Evolutionary conservation across 148 eudicot species (phyloP).

Genomic region (Fagopyrum esculentum): DNA sequence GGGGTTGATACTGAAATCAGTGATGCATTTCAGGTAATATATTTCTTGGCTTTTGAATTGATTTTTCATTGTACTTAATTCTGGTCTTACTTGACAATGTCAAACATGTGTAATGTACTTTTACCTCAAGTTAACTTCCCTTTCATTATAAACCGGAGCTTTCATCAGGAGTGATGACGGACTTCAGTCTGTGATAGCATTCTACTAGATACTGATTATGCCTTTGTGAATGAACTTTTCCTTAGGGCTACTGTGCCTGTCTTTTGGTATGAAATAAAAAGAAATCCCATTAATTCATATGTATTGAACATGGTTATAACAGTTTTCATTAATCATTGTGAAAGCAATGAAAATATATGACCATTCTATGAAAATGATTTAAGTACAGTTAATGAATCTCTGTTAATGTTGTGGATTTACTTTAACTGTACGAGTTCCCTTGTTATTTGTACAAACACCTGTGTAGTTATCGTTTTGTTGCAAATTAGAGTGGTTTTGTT

Average conservation of each 20-base stretch:
- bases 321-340: neutral
- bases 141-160: no score
- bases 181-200: no score
- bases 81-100: neutral
- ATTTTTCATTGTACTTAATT: neutral
- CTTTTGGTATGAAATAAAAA: no score
- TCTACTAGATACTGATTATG: no score
- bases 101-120: no score
- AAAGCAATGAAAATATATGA: neutral
- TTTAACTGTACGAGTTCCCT: neutral
- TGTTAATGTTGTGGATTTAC: neutral
- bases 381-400: neutral
- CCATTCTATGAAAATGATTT: no score
- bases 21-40: conserved; percentile 8
- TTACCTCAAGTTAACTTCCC: no score
- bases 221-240: no score
- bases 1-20: neutral
- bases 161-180: no score
- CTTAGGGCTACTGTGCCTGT: no score
- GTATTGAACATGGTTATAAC: neutral
- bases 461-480: neutral
- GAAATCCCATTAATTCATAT: no score
- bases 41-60: neutral
- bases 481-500: neutral
- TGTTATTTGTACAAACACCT: neutral